Conservation (phyloP, 352 stramenopile species). For the Pythium phragmiticola region DNA sequence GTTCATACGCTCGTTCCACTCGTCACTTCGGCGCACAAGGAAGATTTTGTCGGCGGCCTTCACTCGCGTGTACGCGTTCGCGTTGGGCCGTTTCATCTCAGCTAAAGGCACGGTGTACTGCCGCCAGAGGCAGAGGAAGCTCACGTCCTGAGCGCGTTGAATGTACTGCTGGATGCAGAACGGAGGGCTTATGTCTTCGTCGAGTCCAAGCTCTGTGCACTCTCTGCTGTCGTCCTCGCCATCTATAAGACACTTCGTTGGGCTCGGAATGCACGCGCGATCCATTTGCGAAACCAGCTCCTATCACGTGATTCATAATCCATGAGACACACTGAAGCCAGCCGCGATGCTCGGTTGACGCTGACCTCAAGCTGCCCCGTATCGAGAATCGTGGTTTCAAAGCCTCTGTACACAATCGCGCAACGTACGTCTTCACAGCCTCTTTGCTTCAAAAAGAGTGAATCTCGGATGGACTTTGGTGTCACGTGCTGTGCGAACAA, state of each 20-base stretch:
- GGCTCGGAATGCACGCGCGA: slow-evolving; percentile 17
- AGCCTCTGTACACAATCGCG: slow-evolving; percentile 38
- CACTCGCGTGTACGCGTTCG: background rate
- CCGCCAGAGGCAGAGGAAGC: slow-evolving; percentile 47
- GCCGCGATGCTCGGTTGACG: background rate
- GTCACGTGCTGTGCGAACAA: slow-evolving; percentile 34
- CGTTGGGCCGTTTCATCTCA: background rate
- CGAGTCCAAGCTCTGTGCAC: background rate
- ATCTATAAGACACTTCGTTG: background rate
- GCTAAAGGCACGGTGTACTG: background rate
- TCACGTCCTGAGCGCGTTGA: slow-evolving; percentile 27
- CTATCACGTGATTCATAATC: slow-evolving; percentile 17
- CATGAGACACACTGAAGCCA: background rate
- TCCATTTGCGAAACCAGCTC: slow-evolving; percentile 44
- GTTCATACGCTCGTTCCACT: background rate
- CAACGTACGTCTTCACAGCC: background rate
- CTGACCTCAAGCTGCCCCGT: slow-evolving; percentile 41
- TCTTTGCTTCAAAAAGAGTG: slow-evolving; percentile 1
- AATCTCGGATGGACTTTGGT: slow-evolving; percentile 37
- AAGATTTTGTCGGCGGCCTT: slow-evolving; percentile 13
- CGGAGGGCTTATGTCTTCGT: background rate
- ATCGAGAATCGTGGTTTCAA: slow-evolving; percentile 24
- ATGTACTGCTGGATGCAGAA: slow-evolving; percentile 53
- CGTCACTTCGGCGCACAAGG: background rate
- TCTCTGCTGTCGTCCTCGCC: background rate